Evolutionary conservation across 1,284 basidiomycete species (phyloP), one percentile per base, ranked within the genome.

Genomic region (Polyporus tsugae): DNA sequence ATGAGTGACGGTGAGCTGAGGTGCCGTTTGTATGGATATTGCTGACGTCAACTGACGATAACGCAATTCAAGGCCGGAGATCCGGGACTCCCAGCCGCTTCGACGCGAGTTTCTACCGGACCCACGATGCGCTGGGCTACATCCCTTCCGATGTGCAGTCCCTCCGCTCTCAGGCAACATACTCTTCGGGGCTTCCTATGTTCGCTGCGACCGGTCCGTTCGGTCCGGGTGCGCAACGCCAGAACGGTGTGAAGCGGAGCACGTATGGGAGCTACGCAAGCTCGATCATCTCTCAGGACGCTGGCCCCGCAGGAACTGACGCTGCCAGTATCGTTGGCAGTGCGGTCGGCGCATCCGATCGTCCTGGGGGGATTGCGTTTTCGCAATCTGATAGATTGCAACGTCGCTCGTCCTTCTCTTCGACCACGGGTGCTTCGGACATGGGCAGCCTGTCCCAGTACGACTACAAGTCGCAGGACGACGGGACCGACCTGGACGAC

Each of bases 141-240:
- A 97, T 99, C 71, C 96, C 97, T 1, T 95, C 95, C 22, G 97
- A 99, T 76, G 94, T 92, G 15, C 96, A 97, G 78, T 97, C 96
- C 6, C 87, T 98, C 44, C 92, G 95, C 66, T 97, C 96, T 6
- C 97, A 98, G 80, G 95, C 96, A 0, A 96, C 95, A 0, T 97
- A 96, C 78, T 92, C 93, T 2, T 96, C 95, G 10, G 94, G 94
- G 25, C 83, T 98, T 62, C 96, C 96, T 2, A 89, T 95, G 82
- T 96, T 96, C 77, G 84, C 89, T 44, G 86, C 89, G 36, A 83
- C 86, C 70, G 89, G 90, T 53, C 88, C 92, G 5, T 93, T 93
- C 78, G 87, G 90, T 46, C 84, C 88, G 69, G 86, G 87, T 25
- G 83, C 88, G 64, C 86, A 87, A 70, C 87, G 91, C 41, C 86